Base-by-base conservation (phyloP, 805 yeast genomes). In the Nakazawaea populi region DNA sequence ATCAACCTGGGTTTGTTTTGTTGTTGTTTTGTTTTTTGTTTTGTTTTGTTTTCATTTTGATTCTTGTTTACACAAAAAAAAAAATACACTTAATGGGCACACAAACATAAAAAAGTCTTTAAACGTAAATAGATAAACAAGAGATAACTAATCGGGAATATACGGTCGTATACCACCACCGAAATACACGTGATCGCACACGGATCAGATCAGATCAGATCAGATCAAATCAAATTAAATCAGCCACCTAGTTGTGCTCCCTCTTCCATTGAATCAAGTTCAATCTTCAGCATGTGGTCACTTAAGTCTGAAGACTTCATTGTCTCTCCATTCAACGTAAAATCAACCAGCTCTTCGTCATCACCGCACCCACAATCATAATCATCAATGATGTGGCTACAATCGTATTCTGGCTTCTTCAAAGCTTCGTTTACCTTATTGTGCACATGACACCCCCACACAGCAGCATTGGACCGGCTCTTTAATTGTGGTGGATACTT, bases 381-480 rank as follows among this genome's bases (percentile, higher is more conserved):
- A 67, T 89, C 94, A 58, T 89, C 97, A 49, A 88, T 71, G 51
- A 94, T 86, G 6, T 77, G 80, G 2, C 88, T 75, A 65, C 99
- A 94, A 65, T 94, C 97, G 65, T 89, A 94, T 14, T 74, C 72
- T 1, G 76, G 79, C 58, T 91, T 89, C 4, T 73, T 74, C 42
- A 91, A 72, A 47, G 85, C 71, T 49, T 79, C 79, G 65, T 92
- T 92, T 36, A 91, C 97, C 60, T 82, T 76, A 65, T 92, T 91
- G 69, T 91, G 98, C 4, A 91, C 74, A 60, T 85, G 85, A 63
- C 99, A 94, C 1, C 99, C 99, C 99, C 99, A 94, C 56, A 88
- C 70, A 0, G 96, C 89, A 1, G 99, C 98, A 3, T 80, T 77
- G 54, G 82, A 81, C 52, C 96, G 75, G 27, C 86, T 76, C 6